Evolutionary conservation across 768 basidiomycete species (phyloP), one percentile per base, ranked within the genome.

Genomic region (Jaapia argillacea): DNA sequence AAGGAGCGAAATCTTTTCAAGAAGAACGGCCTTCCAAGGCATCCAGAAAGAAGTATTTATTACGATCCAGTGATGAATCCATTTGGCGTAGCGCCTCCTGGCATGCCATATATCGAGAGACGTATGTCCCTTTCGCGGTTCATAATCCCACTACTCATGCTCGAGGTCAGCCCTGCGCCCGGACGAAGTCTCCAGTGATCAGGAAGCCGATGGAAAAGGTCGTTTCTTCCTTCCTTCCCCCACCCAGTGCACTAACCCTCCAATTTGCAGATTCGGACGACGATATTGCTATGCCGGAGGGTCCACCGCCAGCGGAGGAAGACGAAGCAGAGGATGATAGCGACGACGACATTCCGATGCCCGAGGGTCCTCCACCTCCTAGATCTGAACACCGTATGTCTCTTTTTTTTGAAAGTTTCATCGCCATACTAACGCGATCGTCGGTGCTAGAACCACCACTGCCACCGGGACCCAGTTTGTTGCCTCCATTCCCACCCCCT

Each of bases 61-160:
- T 97, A 91, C 64, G 86, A 98, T 54, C 75, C 86, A 23, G 75
- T 91, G 33, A 81, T 93, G 77, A 98, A 98, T 58, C 90, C 91
- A 20, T 92, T 71, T 56, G 93, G 92, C 23, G 86, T 91, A 14
- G 80, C 93, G 16, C 93, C 93, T 33, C 94, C 93, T 10, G 94
- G 94, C 5, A 89, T 96, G 91, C 90, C 88, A n/a, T 97, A 96
- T 61, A 66, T 76, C 45, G 89, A 97, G 58, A 64, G 83, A 65
- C 75, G 92, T 93, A 53, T 63, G 85, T 68, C 24, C 4, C 5
- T 21, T 10, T n/a, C 37, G 25, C 7, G 20, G 40, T 46, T 27
- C 12, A 31, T 35, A 36, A 36, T 6, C 12, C 3, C 31, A 10
- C 6, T 12, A 42, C 36, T 18, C 25, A 24, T 6, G 41, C 28